Base-by-base conservation (phyloP, 2,329 filamentous ascomycete species). In the Trichophyton rubrum region DNA sequence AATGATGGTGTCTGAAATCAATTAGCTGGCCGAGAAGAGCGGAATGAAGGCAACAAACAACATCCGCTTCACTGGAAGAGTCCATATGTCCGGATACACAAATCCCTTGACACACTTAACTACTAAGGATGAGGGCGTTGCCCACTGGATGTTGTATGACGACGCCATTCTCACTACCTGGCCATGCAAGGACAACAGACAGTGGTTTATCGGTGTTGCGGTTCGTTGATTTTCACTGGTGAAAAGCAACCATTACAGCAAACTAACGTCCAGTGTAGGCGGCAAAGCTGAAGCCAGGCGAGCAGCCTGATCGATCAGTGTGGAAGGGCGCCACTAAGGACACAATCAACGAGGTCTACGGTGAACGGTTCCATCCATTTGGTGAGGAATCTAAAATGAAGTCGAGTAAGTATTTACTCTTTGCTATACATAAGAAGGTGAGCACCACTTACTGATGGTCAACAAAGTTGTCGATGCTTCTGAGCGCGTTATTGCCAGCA, bases 31-130 rank as follows among this genome's bases (percentile, higher is more conserved):
- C 17, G 40, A 61, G 20, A 58, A 58, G 41, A 61, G 55, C 20
- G 60, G 60, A 41, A 61, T 61, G 60, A 61, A 51, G 24, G 60
- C 60, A n/a, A 51, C 56, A 9, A 61, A 61, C 33, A 61, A 55
- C 35, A 58, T 61, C 22, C 53, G 60, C 33, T 61, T 61, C 55
- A 61, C 38, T 30, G 60, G 60, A 30, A 40, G 60, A 38, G 60
- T 61, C 20, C 60, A 61, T 56, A 61, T 61, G 60, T 61, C 60
- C 7, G 60, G 60, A 15, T 61, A 61, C 43, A 61, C 60, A 24
- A 38, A 51, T 13, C 55, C 60, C n/a, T 53, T 61, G 22, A 53
- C 41, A 40, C 60, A 61, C 30, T 41, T 61, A 15, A 41, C 43
- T 17, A 24, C 60, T 6, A 51, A 58, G 41, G 60, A 61, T 35